Percentiles rank a stretch among this genome's conserved stretches.
Conservation (phyloP, 2,329 filamentous ascomycete species). For the Lithohypha guttulata region DNA sequence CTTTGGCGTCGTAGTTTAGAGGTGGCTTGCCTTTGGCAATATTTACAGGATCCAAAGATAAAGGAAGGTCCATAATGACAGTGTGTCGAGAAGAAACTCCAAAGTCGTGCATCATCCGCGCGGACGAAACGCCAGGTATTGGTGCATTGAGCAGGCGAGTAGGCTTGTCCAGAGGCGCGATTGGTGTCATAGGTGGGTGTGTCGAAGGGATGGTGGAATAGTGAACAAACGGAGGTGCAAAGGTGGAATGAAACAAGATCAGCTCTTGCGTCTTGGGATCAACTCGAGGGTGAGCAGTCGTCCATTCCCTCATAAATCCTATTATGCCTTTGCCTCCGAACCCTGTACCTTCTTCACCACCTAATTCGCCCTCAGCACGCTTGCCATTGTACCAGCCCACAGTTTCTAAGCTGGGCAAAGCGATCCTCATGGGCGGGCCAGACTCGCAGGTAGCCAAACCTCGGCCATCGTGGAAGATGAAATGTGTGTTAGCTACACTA, state of each 20-base stretch:
- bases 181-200: constrained; percentile 24
- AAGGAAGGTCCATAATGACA: constrained; percentile 58
- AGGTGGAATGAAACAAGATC: constrained; percentile 57
- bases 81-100: constrained; percentile 54
- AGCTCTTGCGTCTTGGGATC: constrained; percentile 55
- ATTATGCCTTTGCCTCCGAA: constrained; percentile 48
- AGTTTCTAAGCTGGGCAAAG: constrained; percentile 54
- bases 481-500: constrained; percentile 58
- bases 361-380: constrained; percentile 35
- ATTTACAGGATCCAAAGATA: constrained; percentile 55
- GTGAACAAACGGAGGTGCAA: constrained; percentile 54
- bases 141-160: constrained; percentile 40
- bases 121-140: constrained; percentile 50
- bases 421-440: constrained; percentile 56
- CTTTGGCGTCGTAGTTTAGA: constrained; percentile 48
- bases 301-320: constrained; percentile 59
- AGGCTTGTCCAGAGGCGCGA: constrained; percentile 19
- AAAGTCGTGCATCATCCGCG: constrained; percentile 70
- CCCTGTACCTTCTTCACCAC: constrained; percentile 21
- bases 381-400: constrained; percentile 60
- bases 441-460: constrained; percentile 61
- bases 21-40: constrained; percentile 45
- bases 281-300: constrained; percentile 55
- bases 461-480: constrained; percentile 58
- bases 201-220: constrained; percentile 49